phyloP scores from a whole-genome alignment of 148 eudicot species.

The Persicaria maculosa region DNA sequence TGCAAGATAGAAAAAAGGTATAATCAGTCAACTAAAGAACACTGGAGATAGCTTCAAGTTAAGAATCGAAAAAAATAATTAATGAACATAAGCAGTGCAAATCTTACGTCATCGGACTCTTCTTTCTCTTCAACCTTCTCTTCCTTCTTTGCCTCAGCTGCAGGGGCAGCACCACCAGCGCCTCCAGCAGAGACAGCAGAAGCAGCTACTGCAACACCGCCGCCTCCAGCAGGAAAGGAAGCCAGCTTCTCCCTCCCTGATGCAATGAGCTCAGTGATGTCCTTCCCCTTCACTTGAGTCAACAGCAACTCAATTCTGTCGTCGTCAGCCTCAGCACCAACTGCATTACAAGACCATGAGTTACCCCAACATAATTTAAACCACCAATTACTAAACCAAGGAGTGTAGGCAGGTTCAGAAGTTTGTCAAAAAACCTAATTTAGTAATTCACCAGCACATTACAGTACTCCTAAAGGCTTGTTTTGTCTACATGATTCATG shows the following conservation, averaged over 20 bases:
- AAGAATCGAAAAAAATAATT: background rate
- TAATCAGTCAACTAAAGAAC: background rate
- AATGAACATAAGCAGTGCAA: background rate
- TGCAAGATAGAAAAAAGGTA: background rate
- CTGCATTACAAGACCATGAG: constrained; percentile 14
- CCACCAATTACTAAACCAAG: no score
- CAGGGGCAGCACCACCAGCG: constrained; percentile 37
- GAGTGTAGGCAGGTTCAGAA: no score
- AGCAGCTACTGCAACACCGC: constrained; percentile 26
- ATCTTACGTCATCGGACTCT: constrained; percentile 39
- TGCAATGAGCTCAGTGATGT: constrained; percentile 51
- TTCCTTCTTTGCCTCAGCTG: constrained; percentile 42
- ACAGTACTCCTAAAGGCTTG: no score
- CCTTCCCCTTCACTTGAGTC: constrained; percentile 46
- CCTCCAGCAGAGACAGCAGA: constrained; percentile 17
- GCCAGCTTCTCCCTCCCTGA: constrained; percentile 55
- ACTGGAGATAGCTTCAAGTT: background rate
- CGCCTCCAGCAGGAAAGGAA: constrained; percentile 60
- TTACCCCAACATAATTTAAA: no score
- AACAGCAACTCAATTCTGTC: constrained; percentile 36
- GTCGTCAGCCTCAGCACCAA: constrained; percentile 47
- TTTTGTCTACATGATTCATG: no score
- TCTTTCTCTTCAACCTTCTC: constrained; percentile 50
- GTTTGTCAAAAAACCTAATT: no score
- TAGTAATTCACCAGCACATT: no score